Percentiles rank a stretch among this genome's conserved stretches.
phyloP scores from a whole-genome alignment of 768 basidiomycete genomes.

The Piloderma croceum region DNA sequence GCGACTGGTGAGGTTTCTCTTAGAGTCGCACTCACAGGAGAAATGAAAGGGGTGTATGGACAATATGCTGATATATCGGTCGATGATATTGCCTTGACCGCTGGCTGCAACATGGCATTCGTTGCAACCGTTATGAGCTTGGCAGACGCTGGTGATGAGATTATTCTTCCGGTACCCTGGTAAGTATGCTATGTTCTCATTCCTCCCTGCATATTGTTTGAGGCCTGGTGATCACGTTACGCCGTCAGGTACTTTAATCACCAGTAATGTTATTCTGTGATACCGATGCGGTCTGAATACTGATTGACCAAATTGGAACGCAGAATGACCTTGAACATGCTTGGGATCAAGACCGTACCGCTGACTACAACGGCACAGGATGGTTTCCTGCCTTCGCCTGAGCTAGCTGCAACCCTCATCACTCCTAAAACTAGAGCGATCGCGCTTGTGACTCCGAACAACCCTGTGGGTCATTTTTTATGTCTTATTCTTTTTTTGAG shows the following conservation, averaged over 20 bases:
- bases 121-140: slow-evolving; percentile 54
- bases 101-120: slow-evolving; percentile 74
- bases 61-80: slow-evolving; percentile 38
- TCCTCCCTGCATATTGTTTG: background rate
- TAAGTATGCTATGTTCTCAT: slow-evolving; percentile 21
- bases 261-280: slow-evolving; percentile 33
- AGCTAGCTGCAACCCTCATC: slow-evolving; percentile 46
- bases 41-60: slow-evolving; percentile 61
- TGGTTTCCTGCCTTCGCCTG: slow-evolving; percentile 56
- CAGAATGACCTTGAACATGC: slow-evolving; percentile 64
- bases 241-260: slow-evolving; percentile 62
- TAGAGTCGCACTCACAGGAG: slow-evolving; percentile 46
- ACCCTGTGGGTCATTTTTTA: slow-evolving; percentile 43
- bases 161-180: slow-evolving; percentile 72
- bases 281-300: background rate
- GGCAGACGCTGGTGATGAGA: slow-evolving; percentile 64
- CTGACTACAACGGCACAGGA: slow-evolving; percentile 45
- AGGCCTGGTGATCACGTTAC: no score
- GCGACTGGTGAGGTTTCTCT: slow-evolving; percentile 54
- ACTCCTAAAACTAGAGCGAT: slow-evolving; percentile 61
- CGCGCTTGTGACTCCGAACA: slow-evolving; percentile 72
- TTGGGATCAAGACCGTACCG: slow-evolving; percentile 53
- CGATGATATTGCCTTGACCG: slow-evolving; percentile 62
- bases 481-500: background rate
- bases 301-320: background rate